Conservation (phyloP, 2,329 filamentous ascomycete genomes). For the Camillea tinctor region DNA sequence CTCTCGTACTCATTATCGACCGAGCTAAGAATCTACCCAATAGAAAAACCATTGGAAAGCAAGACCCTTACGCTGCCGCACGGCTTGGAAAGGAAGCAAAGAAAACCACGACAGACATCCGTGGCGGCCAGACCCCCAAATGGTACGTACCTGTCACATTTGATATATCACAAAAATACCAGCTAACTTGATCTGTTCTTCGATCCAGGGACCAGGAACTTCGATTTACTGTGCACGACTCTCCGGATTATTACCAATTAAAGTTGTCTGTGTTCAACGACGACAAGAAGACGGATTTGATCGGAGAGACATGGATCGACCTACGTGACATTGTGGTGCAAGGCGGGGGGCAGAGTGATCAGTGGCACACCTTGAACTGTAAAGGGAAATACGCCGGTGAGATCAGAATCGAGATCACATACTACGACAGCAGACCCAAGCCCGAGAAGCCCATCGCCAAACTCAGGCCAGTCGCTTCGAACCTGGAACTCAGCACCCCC, state of each 20-base stretch:
- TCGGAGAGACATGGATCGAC: slow-evolving; percentile 90
- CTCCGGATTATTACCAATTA: slow-evolving; percentile 90
- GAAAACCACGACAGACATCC: slow-evolving; percentile 91
- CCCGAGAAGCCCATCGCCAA: slow-evolving; percentile 66
- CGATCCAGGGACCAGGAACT: slow-evolving; percentile 87
- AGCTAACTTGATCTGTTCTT: slow-evolving; percentile 17
- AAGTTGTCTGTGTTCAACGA: slow-evolving; percentile 98
- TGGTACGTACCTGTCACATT: slow-evolving; percentile 63
- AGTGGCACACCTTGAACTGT: slow-evolving; percentile 86
- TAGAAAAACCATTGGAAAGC: slow-evolving; percentile 95
- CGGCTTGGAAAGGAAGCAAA: slow-evolving; percentile 94
- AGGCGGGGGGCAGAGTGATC: slow-evolving; percentile 89
- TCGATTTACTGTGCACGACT: slow-evolving; percentile 93
- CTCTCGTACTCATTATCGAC: slow-evolving; percentile 87
- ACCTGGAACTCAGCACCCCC: slow-evolving; percentile 31
- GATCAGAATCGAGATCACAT: slow-evolving; percentile 92
- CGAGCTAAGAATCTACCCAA: slow-evolving; percentile 97
- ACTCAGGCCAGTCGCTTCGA: slow-evolving; percentile 42
- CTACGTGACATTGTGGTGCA: slow-evolving; percentile 76
- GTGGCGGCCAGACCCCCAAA: slow-evolving; percentile 91
- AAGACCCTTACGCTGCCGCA: slow-evolving; percentile 95
- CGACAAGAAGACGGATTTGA: slow-evolving; percentile 95
- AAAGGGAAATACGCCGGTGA: slow-evolving; percentile 96
- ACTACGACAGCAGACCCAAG: slow-evolving; percentile 86
- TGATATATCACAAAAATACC: background rate